Evolutionary conservation across 2,329 filamentous ascomycete genomes (phyloP).

Genomic region (Rachicladosporium sp.): DNA sequence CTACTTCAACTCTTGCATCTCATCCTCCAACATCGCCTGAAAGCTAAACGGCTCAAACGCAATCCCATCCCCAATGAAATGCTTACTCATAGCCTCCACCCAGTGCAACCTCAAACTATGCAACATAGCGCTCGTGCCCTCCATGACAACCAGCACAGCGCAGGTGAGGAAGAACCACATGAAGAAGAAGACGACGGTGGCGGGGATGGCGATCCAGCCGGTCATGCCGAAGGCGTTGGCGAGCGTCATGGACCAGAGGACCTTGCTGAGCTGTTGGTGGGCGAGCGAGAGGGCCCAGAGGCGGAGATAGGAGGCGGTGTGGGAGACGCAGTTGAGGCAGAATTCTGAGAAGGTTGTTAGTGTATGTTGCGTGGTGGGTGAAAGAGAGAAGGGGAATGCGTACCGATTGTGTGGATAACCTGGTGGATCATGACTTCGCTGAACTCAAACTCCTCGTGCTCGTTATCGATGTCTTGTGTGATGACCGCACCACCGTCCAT

Average conservation of each 20-base stretch:
- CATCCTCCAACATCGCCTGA: constrained; percentile 70
- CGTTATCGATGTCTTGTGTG: constrained; percentile 61
- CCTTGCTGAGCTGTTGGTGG: constrained; percentile 92
- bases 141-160: constrained; percentile 79
- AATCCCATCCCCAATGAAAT: constrained; percentile 76
- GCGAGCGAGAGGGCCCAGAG: constrained; percentile 95
- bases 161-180: constrained; percentile 82
- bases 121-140: constrained; percentile 91
- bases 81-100: constrained; percentile 98
- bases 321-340: constrained; percentile 96
- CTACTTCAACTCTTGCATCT: constrained; percentile 32
- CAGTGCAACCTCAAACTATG: constrained; percentile 84
- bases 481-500: constrained; percentile 80
- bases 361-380: constrained; percentile 18
- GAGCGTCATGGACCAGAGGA: constrained; percentile 94
- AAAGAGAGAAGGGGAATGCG: constrained; percentile 23
- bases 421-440: constrained; percentile 97
- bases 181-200: constrained; percentile 71
- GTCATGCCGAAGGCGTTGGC: constrained; percentile 57
- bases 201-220: constrained; percentile 54
- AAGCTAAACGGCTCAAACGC: constrained; percentile 86
- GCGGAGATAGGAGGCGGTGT: constrained; percentile 96
- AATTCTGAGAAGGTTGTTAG: constrained; percentile 48
- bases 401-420: constrained; percentile 95
- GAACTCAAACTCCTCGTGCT: constrained; percentile 96